Conservation (phyloP, 2,329 filamentous ascomycete genomes). For the Capronia americana region DNA sequence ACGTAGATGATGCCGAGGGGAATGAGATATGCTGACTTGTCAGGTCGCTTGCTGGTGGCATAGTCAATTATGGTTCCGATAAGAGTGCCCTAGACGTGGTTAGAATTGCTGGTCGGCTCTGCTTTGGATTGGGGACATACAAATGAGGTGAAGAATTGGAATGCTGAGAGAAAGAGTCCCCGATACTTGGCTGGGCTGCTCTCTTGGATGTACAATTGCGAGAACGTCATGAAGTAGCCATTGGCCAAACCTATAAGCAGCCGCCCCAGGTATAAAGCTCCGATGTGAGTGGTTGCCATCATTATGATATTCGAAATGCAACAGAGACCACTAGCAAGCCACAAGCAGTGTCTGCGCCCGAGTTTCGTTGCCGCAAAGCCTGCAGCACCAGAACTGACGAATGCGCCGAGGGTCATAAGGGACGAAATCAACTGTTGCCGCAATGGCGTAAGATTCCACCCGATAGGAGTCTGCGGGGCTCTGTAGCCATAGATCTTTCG, state of each 20-base stretch:
- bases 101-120: constrained; percentile 43
- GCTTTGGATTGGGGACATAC: constrained; percentile 38
- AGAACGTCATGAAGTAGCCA: constrained; percentile 56
- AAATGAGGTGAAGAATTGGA: constrained; percentile 41
- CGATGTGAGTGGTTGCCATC: constrained; percentile 50
- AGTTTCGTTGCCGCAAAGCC: constrained; percentile 47
- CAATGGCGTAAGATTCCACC: constrained; percentile 39
- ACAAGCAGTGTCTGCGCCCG: constrained; percentile 56
- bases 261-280: constrained; percentile 55
- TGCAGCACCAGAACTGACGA: constrained; percentile 55
- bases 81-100: constrained; percentile 37
- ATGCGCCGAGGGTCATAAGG: constrained; percentile 55
- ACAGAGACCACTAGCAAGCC: neutral
- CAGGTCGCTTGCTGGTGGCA: constrained; percentile 38
- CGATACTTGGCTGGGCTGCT: constrained; percentile 55
- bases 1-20: constrained; percentile 44
- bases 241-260: constrained; percentile 54
- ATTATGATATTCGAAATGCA: constrained; percentile 43
- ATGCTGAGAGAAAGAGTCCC: constrained; percentile 56
- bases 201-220: constrained; percentile 57
- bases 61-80: constrained; percentile 12
- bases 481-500: constrained; percentile 39
- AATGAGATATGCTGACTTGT: constrained; percentile 48
- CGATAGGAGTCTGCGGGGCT: constrained; percentile 37
- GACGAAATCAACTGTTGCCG: constrained; percentile 59